Base-by-base conservation (phyloP, 176 grass and related monocot genomes). In the Rhynchospora breviuscula region DNA sequence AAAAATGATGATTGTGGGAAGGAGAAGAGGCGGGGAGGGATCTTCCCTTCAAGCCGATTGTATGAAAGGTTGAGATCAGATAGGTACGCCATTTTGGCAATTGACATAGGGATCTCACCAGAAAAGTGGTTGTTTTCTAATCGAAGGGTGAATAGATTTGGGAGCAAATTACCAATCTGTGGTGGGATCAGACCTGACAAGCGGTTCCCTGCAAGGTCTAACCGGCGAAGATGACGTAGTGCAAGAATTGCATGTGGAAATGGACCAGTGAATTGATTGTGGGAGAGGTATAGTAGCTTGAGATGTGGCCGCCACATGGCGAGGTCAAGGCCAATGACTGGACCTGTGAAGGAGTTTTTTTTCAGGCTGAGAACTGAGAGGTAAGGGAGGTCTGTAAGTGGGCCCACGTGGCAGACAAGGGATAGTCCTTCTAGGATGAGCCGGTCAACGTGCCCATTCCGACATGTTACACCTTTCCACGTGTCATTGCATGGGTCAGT, bases 261-360 rank as follows among this genome's bases (percentile, higher is more conserved):
- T 68, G 67, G 78, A 4, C 92, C 95, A 12, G 85, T 87, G 90
- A 97, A 92, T 81, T 83, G 88, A 40, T 97, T 97, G 49, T 87
- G 86, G 29, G 92, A 93, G 83, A 97, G 95, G 79, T 94, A 91
- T n/a, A 98, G 89, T 5, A 93, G 83, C 86, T 98, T 98, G 81
- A 98, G 85, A 73, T 98, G 95, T 31, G 88, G 90, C 44, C 79
- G 85, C 40, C 91, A 81, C 48, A 25, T 86, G 63, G 90, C 86
- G 56, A 98, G 73, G 59, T 94, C 87, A 53, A 94, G 85, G 31
- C 31, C 76, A 7, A 79, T 64, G 64, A 97, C 83, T 11, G 80
- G 53, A 23, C 79, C 92, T 8, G 83, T 67, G 67, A 94, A 98
- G 11, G 81, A 82, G 86, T 98, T 98, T 67, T 98, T 98, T 80